Percentiles rank a stretch among this genome's conserved stretches.
phyloP scores from a whole-genome alignment of 306 rosid species.

The Cicer yamashitae region DNA sequence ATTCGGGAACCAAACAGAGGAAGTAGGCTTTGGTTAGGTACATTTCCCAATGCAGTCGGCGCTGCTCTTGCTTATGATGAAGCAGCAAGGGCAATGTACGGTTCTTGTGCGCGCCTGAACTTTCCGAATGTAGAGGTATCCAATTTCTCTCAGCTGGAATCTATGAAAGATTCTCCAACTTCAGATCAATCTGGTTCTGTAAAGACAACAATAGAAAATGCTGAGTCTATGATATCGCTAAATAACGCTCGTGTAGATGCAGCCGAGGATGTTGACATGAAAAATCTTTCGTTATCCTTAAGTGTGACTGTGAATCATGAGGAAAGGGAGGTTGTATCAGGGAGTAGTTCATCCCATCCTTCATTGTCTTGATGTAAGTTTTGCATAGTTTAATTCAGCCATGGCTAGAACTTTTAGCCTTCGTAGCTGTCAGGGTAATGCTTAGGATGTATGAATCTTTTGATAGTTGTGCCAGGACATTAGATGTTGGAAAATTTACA shows the following conservation, averaged over 20 bases:
- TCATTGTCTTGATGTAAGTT: constrained; percentile 44
- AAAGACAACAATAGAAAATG: constrained; percentile 31
- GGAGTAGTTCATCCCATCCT: constrained; percentile 14
- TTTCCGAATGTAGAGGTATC: constrained; percentile 64
- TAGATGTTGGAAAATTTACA: constrained; percentile 36
- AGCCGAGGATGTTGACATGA: constrained; percentile 43
- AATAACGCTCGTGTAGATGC: constrained; percentile 46
- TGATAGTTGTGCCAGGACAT: constrained; percentile 2
- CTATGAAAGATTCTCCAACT: constrained; percentile 42
- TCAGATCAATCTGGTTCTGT: constrained; percentile 29
- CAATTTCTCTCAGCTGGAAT: constrained; percentile 46
- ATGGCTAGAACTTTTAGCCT: constrained; percentile 32
- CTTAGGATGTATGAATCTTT: constrained; percentile 37
- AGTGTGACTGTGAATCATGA: constrained; percentile 45
- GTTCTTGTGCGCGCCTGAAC: constrained; percentile 72
- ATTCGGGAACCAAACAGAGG: constrained; percentile 83
- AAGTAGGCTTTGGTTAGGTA: constrained; percentile 81
- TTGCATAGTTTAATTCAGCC: constrained; percentile 35
- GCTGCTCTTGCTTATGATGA: constrained; percentile 85
- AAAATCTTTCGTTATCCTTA: constrained; percentile 44
- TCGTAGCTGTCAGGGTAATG: constrained; percentile 24
- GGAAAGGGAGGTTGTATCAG: constrained; percentile 45
- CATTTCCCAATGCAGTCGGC: constrained; percentile 62
- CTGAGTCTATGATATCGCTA: constrained; percentile 49
- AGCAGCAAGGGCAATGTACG: constrained; percentile 79